Evolutionary conservation across 768 basidiomycete genomes (phyloP).

Genomic region (Rhodosporidiobolus sp.): DNA sequence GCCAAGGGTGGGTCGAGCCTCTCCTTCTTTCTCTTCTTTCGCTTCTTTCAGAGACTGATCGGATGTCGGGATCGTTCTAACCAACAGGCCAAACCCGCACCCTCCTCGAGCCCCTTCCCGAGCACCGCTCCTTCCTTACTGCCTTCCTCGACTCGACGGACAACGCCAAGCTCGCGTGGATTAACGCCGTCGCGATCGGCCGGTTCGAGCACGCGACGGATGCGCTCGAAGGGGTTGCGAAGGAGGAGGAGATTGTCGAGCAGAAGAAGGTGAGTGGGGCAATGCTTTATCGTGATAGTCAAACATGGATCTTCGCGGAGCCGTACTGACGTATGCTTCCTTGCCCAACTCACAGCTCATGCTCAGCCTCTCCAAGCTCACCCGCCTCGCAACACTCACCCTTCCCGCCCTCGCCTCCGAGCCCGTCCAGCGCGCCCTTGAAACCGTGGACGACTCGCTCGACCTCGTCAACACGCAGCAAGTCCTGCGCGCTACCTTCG

Average conservation of each 20-base stretch:
- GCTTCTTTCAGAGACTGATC: accelerated
- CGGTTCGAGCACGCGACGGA: conserved; percentile 65
- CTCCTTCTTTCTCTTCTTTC: background rate
- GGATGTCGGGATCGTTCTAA: no score
- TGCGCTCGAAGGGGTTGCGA: conserved; percentile 64
- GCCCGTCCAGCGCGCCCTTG: conserved; percentile 53
- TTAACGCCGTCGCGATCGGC: conserved; percentile 73
- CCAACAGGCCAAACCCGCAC: conserved; percentile 69
- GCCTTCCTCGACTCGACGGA: conserved; percentile 64
- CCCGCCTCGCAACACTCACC: conserved; percentile 66
- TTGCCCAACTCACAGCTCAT: conserved; percentile 61
- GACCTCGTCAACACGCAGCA: conserved; percentile 85
- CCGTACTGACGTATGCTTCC: background rate
- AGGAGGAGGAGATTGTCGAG: conserved; percentile 59
- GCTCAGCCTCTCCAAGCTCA: conserved; percentile 85
- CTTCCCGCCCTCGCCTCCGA: conserved; percentile 52
- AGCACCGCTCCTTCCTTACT: conserved; percentile 64
- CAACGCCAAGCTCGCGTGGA: conserved; percentile 65
- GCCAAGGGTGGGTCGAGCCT: conserved; percentile 63
- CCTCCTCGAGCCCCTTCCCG: conserved; percentile 72
- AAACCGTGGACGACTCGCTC: conserved; percentile 83
- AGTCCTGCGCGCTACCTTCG: conserved; percentile 63
- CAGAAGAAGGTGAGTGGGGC: conserved; percentile 67
- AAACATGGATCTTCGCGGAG: no score
- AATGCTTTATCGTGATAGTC: no score